Percentiles rank a stretch among this genome's conserved stretches.
These are phyloP conservation scores for Stagonosporopsis vannaccii DNA, from an alignment of 2,329 filamentous ascomycete genomes.

Conservation along the genomic window DNA sequence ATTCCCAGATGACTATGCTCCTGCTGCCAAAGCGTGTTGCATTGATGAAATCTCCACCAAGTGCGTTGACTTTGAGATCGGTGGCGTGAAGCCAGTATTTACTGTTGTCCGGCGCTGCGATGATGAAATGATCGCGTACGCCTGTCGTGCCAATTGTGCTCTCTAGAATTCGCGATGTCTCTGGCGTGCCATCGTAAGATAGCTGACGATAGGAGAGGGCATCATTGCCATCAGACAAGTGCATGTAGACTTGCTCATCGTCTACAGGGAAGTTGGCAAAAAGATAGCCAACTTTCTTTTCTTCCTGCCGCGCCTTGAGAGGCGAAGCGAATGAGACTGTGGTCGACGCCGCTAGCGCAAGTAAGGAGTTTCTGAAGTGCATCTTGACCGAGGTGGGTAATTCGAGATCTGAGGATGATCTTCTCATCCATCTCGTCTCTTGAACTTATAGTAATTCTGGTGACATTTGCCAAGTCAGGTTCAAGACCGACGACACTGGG, in stretches of 20 bases:
- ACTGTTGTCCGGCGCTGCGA: constrained; percentile 7
- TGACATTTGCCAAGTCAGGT: not conserved
- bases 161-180: constrained; percentile 9
- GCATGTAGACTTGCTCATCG: constrained; percentile 19
- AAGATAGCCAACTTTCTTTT: constrained; percentile 14
- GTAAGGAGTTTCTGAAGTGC: not conserved
- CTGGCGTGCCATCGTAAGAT: constrained; percentile 10
- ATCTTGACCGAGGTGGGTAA: not conserved
- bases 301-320: constrained; percentile 3
- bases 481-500: not conserved
- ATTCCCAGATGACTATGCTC: constrained; percentile 17
- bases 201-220: constrained; percentile 9
- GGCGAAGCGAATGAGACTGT: not conserved
- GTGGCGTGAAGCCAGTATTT: constrained; percentile 18
- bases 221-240: constrained; percentile 12
- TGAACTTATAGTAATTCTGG: not conserved
- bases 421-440: too few species aligned
- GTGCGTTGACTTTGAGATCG: constrained; percentile 12
- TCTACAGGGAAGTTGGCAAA: constrained; percentile 14
- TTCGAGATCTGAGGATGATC: too few species aligned
- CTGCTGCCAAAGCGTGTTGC: constrained; percentile 17
- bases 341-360: not conserved
- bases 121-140: constrained; percentile 15
- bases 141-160: constrained; percentile 7
- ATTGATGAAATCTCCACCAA: constrained; percentile 15